Base-by-base conservation (phyloP, 2,329 filamentous ascomycete species). In the Keithomyces neogunnii region DNA sequence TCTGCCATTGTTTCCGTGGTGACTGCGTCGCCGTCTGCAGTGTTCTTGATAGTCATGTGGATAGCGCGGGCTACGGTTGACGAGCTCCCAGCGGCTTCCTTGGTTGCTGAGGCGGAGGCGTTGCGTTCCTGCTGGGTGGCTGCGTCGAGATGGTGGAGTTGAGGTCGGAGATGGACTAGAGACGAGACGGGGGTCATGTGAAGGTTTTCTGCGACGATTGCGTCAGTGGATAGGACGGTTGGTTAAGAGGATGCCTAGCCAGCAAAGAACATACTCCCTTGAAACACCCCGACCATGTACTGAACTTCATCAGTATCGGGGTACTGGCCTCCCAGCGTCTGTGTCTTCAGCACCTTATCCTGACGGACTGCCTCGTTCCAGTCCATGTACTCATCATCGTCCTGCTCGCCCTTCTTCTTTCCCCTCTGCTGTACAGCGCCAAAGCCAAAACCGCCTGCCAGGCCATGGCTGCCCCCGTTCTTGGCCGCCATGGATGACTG, bases 221-320 rank as follows among this genome's bases (percentile, higher is more conserved):
- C 3, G 29, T 10, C n/a, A 46, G 48, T 26, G 5, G 3, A 11
- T 30, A 30, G 38, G 26, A 38, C 19, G 19, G 19, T 29, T 28
- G 19, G 3, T 33, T 3, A 10, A 4, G 5, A 11, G 30, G 7
- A n/a, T 19, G n/a, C 9, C 2, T 9, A 19, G 26, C 26, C 6
- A 5, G 4, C 30, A 28, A 19, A 19, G 1, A 19, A 74, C 82
- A 60, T 69, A 92, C 89, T 81, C 48, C 85, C 85, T 64, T 86
- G 81, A 65, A 97, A 96, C n/a, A 90, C 86, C 31, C 89, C 93
- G 47, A 96, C 78, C 84, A 96, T 95, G 71, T 95, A 95, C 57
- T 89, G 85, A 28, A 86, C 85, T 56, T 85, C 80, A 56, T 84
- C 82, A 3, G 82, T 74, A 40, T 82, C 78, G 10, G 84, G 76